Conservation (phyloP, 768 basidiomycete species). For the Xanthoconium stramineum region DNA sequence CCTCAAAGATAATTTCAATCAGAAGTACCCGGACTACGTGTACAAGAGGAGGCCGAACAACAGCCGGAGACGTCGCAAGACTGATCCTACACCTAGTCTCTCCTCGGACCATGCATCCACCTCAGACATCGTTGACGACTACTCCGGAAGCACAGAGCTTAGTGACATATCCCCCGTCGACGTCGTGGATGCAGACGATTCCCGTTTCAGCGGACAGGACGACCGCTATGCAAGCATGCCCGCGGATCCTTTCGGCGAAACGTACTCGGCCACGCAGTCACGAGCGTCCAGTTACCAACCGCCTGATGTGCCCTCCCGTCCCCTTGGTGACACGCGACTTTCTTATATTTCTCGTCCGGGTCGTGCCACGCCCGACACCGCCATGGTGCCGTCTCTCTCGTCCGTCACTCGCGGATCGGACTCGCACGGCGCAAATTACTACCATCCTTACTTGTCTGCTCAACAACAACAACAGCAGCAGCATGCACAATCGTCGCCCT, state of each 20-base stretch:
- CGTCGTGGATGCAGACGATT: conserved; percentile 21
- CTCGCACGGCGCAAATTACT: conserved; percentile 18
- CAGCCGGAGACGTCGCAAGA: conserved; percentile 61
- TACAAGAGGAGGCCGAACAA: conserved; percentile 88
- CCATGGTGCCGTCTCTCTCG: conserved; percentile 16
- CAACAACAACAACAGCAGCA: conserved; percentile 21
- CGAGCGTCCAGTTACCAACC: conserved; percentile 26
- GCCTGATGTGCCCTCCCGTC: conserved; percentile 22
- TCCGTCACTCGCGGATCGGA: conserved; percentile 28
- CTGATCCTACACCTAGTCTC: conserved; percentile 31
- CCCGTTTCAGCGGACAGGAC: conserved; percentile 17
- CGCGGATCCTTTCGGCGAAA: conserved; percentile 16
- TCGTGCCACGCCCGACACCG: conserved; percentile 26
- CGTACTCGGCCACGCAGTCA: conserved; percentile 14
- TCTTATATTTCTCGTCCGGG: conserved; percentile 29
- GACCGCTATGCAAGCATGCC: conserved; percentile 19
- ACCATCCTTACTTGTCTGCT: conserved; percentile 22
- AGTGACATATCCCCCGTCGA: conserved; percentile 43
- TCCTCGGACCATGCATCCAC: conserved; percentile 30
- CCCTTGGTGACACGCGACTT: conserved; percentile 25
- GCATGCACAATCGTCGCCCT: conserved; percentile 21
- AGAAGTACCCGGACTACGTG: conserved; percentile 86
- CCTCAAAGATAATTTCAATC: conserved; percentile 82
- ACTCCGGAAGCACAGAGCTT: conserved; percentile 24
- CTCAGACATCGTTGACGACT: conserved; percentile 35